Evolutionary conservation across 495 filamentous ascomycete genomes (phyloP).

Genomic region (Aspergillus taichungensis): DNA sequence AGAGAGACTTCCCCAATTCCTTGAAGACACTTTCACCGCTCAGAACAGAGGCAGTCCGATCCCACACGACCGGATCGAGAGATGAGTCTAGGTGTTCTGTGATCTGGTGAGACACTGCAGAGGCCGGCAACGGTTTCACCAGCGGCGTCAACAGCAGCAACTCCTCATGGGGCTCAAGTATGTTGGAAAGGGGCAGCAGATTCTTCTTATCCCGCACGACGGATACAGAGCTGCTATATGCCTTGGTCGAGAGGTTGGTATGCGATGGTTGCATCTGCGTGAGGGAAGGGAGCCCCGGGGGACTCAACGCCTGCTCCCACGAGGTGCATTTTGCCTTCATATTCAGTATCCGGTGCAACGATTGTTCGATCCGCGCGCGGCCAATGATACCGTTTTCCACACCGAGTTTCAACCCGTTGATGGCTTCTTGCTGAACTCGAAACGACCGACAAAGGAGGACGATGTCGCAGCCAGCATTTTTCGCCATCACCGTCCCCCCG

Average conservation of each 20-base stretch:
- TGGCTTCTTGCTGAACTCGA: conserved; percentile 76
- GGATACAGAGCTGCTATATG: conserved; percentile 80
- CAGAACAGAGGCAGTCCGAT: conserved; percentile 59
- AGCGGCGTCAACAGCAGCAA: conserved; percentile 74
- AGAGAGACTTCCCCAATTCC: conserved; percentile 71
- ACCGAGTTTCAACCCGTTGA: conserved; percentile 74
- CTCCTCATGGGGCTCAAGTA: conserved; percentile 73
- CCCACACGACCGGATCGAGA: conserved; percentile 48
- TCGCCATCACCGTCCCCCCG: conserved; percentile 86
- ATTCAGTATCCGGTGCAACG: conserved; percentile 59
- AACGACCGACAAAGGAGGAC: conserved; percentile 79
- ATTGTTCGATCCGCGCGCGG: conserved; percentile 63
- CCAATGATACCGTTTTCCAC: conserved; percentile 79
- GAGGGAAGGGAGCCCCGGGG: conserved; percentile 59
- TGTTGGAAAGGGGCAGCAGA: conserved; percentile 66
- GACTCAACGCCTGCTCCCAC: conserved; percentile 77
- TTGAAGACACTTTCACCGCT: conserved; percentile 82
- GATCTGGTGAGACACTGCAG: conserved; percentile 53
- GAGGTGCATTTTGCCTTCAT: conserved; percentile 72
- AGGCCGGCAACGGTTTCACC: conserved; percentile 78
- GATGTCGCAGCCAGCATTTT: conserved; percentile 84
- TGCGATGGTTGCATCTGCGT: conserved; percentile 74
- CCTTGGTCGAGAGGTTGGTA: conserved; percentile 65
- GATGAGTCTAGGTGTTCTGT: conserved; percentile 42
- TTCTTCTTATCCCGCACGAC: conserved; percentile 76